Conservation (phyloP, 352 stramenopile species). For the Elongisporangium senticosum region DNA sequence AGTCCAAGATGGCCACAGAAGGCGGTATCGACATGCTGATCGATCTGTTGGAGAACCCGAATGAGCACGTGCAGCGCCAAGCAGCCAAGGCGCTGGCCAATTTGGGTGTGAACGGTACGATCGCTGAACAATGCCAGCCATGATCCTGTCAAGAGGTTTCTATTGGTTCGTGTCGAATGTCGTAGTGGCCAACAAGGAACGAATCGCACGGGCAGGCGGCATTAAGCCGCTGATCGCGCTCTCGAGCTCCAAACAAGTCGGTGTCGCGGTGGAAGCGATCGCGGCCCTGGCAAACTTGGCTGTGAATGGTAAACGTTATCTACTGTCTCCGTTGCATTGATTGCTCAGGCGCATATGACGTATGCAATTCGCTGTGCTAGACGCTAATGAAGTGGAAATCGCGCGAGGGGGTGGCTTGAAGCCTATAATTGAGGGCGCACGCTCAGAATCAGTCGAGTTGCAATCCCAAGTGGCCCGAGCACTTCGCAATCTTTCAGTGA, state of each 20-base stretch:
- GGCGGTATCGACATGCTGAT: conserved; percentile 94
- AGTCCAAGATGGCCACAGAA: conserved; percentile 91
- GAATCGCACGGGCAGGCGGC: conserved; percentile 87
- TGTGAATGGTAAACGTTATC: conserved; percentile 77
- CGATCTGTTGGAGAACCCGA: conserved; percentile 74
- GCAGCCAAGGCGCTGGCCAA: conserved; percentile 93
- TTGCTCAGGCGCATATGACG: not conserved
- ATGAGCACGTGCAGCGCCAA: conserved; percentile 90
- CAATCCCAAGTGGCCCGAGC: conserved; percentile 86
- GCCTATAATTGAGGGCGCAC: conserved; percentile 85
- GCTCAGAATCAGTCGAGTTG: conserved; percentile 77
- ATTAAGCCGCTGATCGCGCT: conserved; percentile 85
- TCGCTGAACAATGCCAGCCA: not conserved
- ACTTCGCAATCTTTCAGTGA: conserved; percentile 92
- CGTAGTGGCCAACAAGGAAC: conserved; percentile 89
- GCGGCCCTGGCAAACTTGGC: conserved; percentile 93
- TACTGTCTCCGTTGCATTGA: not conserved
- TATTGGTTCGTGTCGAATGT: not conserved
- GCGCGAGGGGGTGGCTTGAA: conserved; percentile 82
- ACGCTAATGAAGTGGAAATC: conserved; percentile 91
- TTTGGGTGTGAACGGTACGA: conserved; percentile 85
- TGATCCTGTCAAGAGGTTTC: not conserved
- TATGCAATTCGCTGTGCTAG: conserved; percentile 21
- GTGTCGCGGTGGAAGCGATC: conserved; percentile 88
- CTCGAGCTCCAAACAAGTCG: conserved; percentile 77